Evolutionary conservation across 1,139 yeast species (phyloP).

Genomic region (Saccharomyces hybrid): DNA sequence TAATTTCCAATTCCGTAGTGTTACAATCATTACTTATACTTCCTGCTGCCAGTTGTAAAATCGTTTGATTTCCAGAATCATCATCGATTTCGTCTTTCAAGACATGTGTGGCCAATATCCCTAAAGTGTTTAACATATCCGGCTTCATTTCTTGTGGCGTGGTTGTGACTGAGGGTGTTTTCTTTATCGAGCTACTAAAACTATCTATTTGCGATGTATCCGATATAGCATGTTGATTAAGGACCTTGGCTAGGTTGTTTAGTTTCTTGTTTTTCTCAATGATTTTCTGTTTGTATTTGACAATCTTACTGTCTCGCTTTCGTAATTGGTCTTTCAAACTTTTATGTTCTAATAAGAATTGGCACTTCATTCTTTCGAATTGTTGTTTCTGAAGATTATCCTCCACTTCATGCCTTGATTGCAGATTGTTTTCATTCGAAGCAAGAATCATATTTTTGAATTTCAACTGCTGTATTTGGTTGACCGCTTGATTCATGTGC

Average conservation of each 20-base stretch:
- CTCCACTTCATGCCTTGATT: slow-evolving; percentile 42
- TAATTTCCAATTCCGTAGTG: slow-evolving; percentile 19
- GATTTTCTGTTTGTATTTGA: slow-evolving; percentile 38
- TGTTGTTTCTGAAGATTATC: slow-evolving; percentile 40
- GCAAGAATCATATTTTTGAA: slow-evolving; percentile 37
- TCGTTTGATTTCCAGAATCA: slow-evolving; percentile 21
- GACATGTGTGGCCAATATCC: slow-evolving; percentile 42
- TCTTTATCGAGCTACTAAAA: slow-evolving; percentile 5
- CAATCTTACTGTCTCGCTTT: slow-evolving; percentile 36
- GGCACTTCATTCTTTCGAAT: slow-evolving; percentile 39
- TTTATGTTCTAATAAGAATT: slow-evolving; percentile 31
- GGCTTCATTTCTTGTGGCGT: slow-evolving; percentile 11
- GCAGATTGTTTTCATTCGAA: slow-evolving; percentile 27
- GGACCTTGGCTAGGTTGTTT: slow-evolving; percentile 26
- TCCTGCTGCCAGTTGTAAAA: slow-evolving; percentile 10
- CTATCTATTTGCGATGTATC: slow-evolving; percentile 10
- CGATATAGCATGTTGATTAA: slow-evolving; percentile 18
- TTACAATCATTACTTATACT: slow-evolving; percentile 16
- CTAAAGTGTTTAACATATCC: slow-evolving; percentile 40
- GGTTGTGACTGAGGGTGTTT: slow-evolving; percentile 5
- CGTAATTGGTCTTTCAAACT: slow-evolving; percentile 34
- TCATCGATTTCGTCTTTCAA: slow-evolving; percentile 35
- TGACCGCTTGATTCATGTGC: neutral
- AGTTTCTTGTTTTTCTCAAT: slow-evolving; percentile 38
- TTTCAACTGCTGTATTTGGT: slow-evolving; percentile 26